Evolutionary conservation across 2,329 filamentous ascomycete genomes (phyloP).

Genomic region (Monosporascus sp.): DNA sequence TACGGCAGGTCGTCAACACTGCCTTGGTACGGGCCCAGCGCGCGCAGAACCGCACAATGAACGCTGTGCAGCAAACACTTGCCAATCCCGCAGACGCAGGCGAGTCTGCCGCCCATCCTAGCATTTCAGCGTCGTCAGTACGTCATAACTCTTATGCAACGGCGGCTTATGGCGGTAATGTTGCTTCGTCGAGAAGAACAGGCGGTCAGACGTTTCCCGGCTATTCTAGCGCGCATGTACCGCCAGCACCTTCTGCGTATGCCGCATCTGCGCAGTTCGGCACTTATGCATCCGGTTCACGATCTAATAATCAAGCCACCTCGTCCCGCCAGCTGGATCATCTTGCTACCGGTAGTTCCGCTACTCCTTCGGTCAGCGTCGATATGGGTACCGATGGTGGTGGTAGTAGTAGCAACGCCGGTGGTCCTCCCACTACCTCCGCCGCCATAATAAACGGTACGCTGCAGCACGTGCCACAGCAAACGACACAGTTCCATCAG

Average conservation of each 20-base stretch:
- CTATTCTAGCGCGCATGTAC: not conserved
- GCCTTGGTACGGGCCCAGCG: conserved; percentile 41
- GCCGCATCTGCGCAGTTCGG: not conserved
- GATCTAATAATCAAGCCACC: not conserved
- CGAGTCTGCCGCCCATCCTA: conserved; percentile 9
- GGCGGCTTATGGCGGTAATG: conserved; percentile 3
- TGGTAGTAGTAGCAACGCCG: not conserved
- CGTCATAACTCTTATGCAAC: conserved; percentile 1
- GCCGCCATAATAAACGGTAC: not conserved
- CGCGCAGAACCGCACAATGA: conserved; percentile 30
- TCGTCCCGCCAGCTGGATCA: not conserved
- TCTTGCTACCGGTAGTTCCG: not conserved
- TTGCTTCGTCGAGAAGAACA: not conserved
- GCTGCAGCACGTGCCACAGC: not conserved
- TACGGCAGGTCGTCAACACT: conserved; percentile 43
- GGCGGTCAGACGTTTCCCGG: not conserved
- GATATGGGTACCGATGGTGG: too few species aligned
- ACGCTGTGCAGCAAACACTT: conserved; percentile 20
- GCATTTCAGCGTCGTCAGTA: conserved; percentile 1
- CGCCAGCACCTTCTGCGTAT: not conserved
- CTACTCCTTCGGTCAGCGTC: too few species aligned
- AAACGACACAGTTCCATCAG: conserved; percentile 2
- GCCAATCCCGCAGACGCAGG: conserved; percentile 7
- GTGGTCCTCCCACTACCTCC: conserved; percentile 4
- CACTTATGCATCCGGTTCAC: not conserved